A percentile compares a stretch with the other conserved stretches of the same genome.
phyloP scores from a whole-genome alignment of 2,329 filamentous ascomycete genomes.

The Alternaria brassicae region DNA sequence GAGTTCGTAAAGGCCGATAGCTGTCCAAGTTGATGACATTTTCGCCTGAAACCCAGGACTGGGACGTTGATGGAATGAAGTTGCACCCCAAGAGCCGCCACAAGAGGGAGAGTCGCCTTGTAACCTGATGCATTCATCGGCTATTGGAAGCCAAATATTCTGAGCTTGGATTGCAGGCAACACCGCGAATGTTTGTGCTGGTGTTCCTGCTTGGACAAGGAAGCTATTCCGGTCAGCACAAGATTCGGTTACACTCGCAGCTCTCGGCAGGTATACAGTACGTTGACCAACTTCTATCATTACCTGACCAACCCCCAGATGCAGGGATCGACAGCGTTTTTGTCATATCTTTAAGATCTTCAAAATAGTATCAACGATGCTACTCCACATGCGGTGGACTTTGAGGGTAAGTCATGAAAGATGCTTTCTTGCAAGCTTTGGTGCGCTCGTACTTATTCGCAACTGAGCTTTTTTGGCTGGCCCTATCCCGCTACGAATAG shows the following conservation, averaged over 20 bases:
- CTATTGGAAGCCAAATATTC: neutral
- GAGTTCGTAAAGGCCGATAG: neutral
- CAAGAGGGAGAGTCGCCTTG: neutral
- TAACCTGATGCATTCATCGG: neutral
- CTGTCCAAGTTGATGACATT: conserved; percentile 6
- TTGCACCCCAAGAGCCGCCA: neutral
- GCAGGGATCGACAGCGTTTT: neutral
- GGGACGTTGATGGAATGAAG: neutral
- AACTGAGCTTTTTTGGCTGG: neutral
- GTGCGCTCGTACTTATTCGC: neutral
- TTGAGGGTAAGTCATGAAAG: neutral
- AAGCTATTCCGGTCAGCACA: neutral
- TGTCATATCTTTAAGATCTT: neutral
- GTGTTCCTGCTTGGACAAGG: neutral
- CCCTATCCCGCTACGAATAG: neutral
- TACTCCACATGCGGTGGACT: neutral
- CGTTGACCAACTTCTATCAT: conserved; percentile 7
- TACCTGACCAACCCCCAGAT: neutral
- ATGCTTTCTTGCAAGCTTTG: neutral
- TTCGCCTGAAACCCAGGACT: conserved; percentile 8
- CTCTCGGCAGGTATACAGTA: neutral
- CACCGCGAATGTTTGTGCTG: conserved; percentile 4
- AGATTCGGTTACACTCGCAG: accelerated
- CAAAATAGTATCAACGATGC: too few relatives aligned
- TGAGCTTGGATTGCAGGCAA: neutral